Evolutionary conservation across 2,329 filamentous ascomycete genomes (phyloP), one percentile per base, ranked within the genome.

Genomic region (Epichloe typhina): DNA sequence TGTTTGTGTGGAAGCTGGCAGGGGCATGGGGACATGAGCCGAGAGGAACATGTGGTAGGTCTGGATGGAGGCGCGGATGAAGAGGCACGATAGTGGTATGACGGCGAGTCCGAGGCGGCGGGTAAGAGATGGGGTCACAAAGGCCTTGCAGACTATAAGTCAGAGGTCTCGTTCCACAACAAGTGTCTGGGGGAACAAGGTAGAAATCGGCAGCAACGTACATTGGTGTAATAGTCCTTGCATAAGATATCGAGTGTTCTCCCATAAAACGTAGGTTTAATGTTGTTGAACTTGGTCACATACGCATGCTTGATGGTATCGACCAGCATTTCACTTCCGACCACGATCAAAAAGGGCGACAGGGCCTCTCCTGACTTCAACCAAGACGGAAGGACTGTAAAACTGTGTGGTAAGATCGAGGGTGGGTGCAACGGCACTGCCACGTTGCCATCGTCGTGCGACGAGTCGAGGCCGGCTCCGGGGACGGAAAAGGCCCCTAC

Each of bases 31-130:
- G 36, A 96, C 75, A 60, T 95, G 84, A 0, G 88, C 90, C 3
- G 90, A 87, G 13, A 97, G 77, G 62, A 97, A 95, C 91, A 97
- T 97, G 68, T 96, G 86, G 67, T 97, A 98, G 6, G 91, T 96
- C 65, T 98, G 93, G 42, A 97, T 78, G 1, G 88, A 90, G 45
- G 94, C 88, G 42, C 94, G 83, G 65, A 98, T 93, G 67, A 98
- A 96, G 46, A 98, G 81, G 59, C 90, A 97, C 1, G 90, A 91
- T 0, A 98, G 75, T 0, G 93, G 93, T 45, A 98, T 86, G 33
- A 97, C 84, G 0, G 93, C 93, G 1, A 98, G 74, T 1, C 93
- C 93, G 0, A 98, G 79, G 17, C 93, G 82, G 52, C 90, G 86
- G 4, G 88, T 95, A 2, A 98, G 73, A 23, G 94, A 91, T 26